Percentiles rank a stretch among this genome's conserved stretches.
Evolutionary conservation across 1,284 basidiomycete species (phyloP).

Genomic region (Dichomitus squalens): DNA sequence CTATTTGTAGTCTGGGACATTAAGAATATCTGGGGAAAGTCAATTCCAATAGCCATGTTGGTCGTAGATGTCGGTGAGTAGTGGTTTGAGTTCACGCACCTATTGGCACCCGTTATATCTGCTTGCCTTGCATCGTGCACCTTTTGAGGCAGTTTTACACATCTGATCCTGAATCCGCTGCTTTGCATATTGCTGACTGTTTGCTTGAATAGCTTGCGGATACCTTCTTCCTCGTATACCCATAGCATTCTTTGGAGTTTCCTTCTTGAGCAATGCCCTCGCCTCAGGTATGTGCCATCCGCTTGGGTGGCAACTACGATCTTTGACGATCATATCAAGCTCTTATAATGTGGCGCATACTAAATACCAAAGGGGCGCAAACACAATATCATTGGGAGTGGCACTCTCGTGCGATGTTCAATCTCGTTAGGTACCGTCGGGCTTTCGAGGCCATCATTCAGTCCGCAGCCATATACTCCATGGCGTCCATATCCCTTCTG

Average conservation of each 20-base stretch:
- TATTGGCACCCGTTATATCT: too few relatives aligned
- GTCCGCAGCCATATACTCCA: neutral
- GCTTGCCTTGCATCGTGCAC: too few relatives aligned
- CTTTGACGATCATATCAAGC: neutral
- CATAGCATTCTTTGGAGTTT: neutral
- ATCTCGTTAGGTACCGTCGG: neutral
- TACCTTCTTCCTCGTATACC: neutral
- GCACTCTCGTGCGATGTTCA: neutral
- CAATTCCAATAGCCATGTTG: neutral
- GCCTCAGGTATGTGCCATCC: neutral
- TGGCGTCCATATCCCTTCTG: neutral
- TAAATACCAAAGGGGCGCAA: neutral
- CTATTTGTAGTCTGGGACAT: neutral
- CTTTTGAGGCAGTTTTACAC: too few relatives aligned
- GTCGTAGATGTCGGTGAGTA: neutral
- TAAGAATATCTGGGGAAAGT: neutral
- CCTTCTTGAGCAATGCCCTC: neutral
- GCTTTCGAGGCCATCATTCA: constrained; percentile 7
- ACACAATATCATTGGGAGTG: neutral
- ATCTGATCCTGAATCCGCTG: neutral
- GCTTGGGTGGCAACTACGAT: neutral
- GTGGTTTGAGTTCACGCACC: too few relatives aligned
- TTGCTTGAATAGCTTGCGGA: neutral
- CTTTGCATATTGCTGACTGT: neutral
- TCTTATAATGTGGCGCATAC: neutral